Conservation (phyloP, 305 asterid genomes). For the Nicotiana rustica region DNA sequence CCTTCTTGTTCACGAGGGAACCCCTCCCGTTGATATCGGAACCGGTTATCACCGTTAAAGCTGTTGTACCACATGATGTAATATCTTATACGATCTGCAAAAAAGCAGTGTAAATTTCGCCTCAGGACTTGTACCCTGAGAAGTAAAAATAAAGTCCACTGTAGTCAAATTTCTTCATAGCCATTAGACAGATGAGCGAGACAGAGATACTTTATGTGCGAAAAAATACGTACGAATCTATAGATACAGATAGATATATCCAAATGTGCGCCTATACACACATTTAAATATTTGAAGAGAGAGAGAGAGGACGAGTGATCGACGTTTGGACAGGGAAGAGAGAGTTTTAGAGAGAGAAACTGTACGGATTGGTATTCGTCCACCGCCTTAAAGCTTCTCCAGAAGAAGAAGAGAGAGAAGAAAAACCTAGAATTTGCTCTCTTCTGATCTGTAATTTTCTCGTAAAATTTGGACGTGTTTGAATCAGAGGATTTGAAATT, state of each 20-base stretch:
- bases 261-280: background rate
- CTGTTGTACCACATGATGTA: background rate
- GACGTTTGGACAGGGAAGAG: slow-evolving; percentile 25
- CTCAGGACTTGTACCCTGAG: slow-evolving; percentile 17
- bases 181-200: slow-evolving; percentile 20
- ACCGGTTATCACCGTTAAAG: background rate
- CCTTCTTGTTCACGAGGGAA: background rate
- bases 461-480: background rate
- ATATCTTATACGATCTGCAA: background rate
- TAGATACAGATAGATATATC: background rate
- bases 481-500: slow-evolving; percentile 35
- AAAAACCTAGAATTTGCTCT: slow-evolving; percentile 20
- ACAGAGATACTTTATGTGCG: background rate
- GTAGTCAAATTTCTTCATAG: background rate
- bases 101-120: background rate
- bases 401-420: background rate
- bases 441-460: background rate
- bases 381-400: slow-evolving; percentile 24
- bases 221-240: slow-evolving; percentile 30
- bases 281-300: background rate
- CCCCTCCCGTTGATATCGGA: background rate
- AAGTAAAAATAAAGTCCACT: background rate
- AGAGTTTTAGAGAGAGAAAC: slow-evolving; percentile 1
- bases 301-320: slow-evolving; percentile 25
- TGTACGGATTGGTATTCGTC: slow-evolving; percentile 27